Base-by-base conservation (phyloP, 805 yeast species). In the Candida wancherniae region DNA sequence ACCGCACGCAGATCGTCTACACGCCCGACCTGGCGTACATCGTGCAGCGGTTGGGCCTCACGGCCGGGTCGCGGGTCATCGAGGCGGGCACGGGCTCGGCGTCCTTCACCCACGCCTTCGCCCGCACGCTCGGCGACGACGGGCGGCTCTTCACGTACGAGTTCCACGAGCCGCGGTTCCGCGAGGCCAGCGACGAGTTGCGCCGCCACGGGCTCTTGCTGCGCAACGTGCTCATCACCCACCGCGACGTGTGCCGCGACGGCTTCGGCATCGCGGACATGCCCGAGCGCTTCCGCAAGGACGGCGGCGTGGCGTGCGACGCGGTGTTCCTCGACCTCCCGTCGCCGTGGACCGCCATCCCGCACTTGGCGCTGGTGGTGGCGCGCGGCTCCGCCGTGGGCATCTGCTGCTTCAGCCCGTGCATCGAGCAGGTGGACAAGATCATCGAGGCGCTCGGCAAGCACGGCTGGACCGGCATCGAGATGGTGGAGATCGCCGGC, bases 81-180 rank as follows among this genome's bases (percentile, higher is more conserved):
- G 99, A 92, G 61, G 95, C 97, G 1, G 99, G 99, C 21, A 92
- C 99, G 0, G 99, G 98, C 0, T 84, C 95, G 5, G 99, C 94
- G 0, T 86, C 96, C 1, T 85, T 92, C 51, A 83, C 95, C 3
- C 99, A 92, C 59, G 80, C 95, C 0, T 75, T 92, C 55, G 82
- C 94, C 2, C 73, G 99, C 48, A 76, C 92, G 0, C 79, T 84
- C 2, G 75, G 75, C 2, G 39, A 40, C 1, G 49, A 47, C 1
- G 95, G 95, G 1, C 66, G 64, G 19, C 63, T 92, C 2, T 90
- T 73, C 63, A 80, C 95, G 6, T 92, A 73, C 57, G 99, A 92
- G 57, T 92, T 88, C 57, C 98, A 92, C 54, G 81, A 82, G 50
- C 80, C 81, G 4, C 69, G 99, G 39, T 88, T 67, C 47, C 47